Percentiles rank a stretch among this genome's conserved stretches.
Evolutionary conservation across 1,284 basidiomycete species (phyloP).

Genomic region (Xerocomus amazonicus): DNA sequence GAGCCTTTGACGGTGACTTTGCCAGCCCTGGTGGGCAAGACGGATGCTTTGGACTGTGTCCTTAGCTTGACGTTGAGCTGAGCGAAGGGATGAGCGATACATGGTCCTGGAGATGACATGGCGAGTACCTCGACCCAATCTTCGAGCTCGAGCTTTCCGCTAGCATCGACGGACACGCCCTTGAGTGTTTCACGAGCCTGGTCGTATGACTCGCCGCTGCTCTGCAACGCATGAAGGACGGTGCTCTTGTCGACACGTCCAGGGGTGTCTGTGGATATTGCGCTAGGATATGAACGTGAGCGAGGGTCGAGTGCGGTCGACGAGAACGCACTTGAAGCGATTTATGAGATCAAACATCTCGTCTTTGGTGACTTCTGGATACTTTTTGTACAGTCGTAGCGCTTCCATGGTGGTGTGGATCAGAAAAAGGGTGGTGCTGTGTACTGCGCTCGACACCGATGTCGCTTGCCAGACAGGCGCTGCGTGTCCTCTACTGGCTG

Average conservation of each 20-base stretch:
- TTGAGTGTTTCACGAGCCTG: slow-evolving; percentile 89
- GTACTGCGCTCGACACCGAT: not conserved
- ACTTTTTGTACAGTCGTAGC: slow-evolving; percentile 88
- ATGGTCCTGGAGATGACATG: slow-evolving; percentile 12
- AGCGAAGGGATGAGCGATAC: slow-evolving; percentile 7
- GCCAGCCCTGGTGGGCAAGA: slow-evolving; percentile 74
- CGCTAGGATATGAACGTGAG: slow-evolving; percentile 40
- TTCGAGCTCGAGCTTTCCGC: slow-evolving; percentile 94
- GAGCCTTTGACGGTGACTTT: slow-evolving; percentile 95
- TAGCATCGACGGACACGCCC: slow-evolving; percentile 90
- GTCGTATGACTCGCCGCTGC: slow-evolving; percentile 87
- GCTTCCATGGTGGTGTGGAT: slow-evolving; percentile 65
- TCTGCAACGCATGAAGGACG: slow-evolving; percentile 74
- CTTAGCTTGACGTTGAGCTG: slow-evolving; percentile 83
- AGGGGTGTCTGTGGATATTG: slow-evolving; percentile 80
- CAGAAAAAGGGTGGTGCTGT: slow-evolving; percentile 4
- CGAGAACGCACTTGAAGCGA: slow-evolving; percentile 82
- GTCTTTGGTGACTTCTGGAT: slow-evolving; percentile 86
- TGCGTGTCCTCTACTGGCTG: slow-evolving; percentile 51
- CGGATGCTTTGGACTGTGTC: slow-evolving; percentile 48
- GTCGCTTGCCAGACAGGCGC: slow-evolving; percentile 15
- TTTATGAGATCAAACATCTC: slow-evolving; percentile 93
- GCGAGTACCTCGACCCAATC: slow-evolving; percentile 92
- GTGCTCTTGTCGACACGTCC: slow-evolving; percentile 82
- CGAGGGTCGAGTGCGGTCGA: not conserved